A percentile compares a stretch with the other conserved stretches of the same genome.
These are phyloP conservation scores for Crataegus laevigata DNA, from an alignment of 306 rosid genomes.

Conservation along the genomic window DNA sequence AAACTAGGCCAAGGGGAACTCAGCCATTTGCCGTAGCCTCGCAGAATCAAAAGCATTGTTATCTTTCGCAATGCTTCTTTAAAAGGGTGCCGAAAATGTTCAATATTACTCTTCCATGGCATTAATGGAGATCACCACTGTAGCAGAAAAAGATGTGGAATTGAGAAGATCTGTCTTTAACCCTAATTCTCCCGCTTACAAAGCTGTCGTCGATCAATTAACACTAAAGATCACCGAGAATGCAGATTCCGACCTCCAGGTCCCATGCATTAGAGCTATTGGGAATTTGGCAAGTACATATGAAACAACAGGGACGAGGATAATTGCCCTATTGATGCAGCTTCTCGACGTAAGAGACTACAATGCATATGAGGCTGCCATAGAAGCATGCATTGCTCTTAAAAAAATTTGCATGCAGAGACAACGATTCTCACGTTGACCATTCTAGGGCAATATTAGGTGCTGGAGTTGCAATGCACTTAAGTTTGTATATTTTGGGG, in stretches of 20 bases:
- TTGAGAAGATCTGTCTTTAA: constrained; percentile 65
- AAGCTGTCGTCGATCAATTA: constrained; percentile 61
- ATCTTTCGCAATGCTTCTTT: constrained; percentile 68
- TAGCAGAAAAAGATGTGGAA: constrained; percentile 70
- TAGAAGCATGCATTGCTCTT: constrained; percentile 57
- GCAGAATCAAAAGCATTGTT: constrained; percentile 70
- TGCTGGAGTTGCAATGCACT: too few species aligned
- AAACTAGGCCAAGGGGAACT: constrained; percentile 49
- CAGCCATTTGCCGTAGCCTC: constrained; percentile 62
- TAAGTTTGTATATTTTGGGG: too few species aligned
- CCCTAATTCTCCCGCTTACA: constrained; percentile 73
- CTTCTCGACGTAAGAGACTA: constrained; percentile 67
- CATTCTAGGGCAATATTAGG: constrained; percentile 66
- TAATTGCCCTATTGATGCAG: constrained; percentile 55
- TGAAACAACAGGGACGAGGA: constrained; percentile 48
- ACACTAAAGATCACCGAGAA: constrained; percentile 45
- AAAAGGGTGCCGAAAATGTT: constrained; percentile 56
- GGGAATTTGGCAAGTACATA: constrained; percentile 75
- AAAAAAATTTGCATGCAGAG: constrained; percentile 48
- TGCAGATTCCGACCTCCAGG: constrained; percentile 37
- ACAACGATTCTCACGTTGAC: constrained; percentile 53
- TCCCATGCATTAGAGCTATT: constrained; percentile 55
- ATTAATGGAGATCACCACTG: constrained; percentile 60
- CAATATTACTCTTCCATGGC: constrained; percentile 69
- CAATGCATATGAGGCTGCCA: constrained; percentile 22